Evolutionary conservation across 352 stramenopile genomes (phyloP), one percentile per base, ranked within the genome.

Genomic region (Globisporangium solare): DNA sequence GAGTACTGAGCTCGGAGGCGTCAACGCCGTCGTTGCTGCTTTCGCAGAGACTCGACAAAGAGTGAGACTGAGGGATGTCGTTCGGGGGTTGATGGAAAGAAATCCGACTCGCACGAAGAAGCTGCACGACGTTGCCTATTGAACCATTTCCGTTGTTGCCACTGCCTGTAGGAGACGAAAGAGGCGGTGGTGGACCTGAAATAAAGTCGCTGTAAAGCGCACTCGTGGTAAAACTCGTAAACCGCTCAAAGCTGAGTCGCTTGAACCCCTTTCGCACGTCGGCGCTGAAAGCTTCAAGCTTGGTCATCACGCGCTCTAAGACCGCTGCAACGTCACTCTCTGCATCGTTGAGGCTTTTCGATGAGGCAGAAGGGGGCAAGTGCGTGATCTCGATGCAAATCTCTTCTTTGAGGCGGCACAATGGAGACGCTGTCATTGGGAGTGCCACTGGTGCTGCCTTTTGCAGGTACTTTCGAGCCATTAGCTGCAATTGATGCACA

Each of bases 11-110:
- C 5, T 11, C 27, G 4, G 27, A 35, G 27, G 27, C 5, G 7
- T 35, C 27, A 8, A 35, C 7, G 24, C 24, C 6, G 27, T 10
- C 10, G 27, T 10, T 35, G 27, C 27, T 35, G 27, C 27, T 35
- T 35, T 35, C 27, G 15, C 49, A 17, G 7, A 67, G 22, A 14
- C 55, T 50, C 17, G 20, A 46, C 6, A 83, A 43, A n/a, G 58
- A 51, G 12, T 51, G 39, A 6, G 14, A 2, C 7, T 57, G 39
- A 5, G 59, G 49, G 21, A 32, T 18, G 8, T 45, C 54, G 7
- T 76, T 77, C 14, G 75, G 68, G 2, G 75, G 63, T 35, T 88
- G 78, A n/a, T 88, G 79, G 54, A 86, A 88, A 5, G 75, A 51
- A 21, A 86, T 79, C 2, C 63, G 65, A 54, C 57, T 79, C n/a